Evolutionary conservation across 306 rosid genomes (phyloP), one percentile per base, ranked within the genome.

Genomic region (Fragaria vesca): DNA sequence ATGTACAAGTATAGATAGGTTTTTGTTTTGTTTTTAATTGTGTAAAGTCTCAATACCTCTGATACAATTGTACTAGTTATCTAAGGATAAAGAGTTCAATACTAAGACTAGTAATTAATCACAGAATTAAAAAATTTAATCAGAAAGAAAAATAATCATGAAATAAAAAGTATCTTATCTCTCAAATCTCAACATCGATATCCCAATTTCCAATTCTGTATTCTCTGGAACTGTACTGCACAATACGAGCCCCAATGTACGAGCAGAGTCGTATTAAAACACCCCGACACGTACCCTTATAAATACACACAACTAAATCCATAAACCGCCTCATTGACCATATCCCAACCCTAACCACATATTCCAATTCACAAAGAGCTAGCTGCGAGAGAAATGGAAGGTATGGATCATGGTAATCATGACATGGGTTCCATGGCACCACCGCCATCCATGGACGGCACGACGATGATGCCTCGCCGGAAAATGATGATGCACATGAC

Each of bases 401-500:
- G 43, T 11, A 80, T 75, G 84, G 76, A 67, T 46, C 81, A 69
- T 12, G 77, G 71, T 66, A 71, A 86, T 74, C 76, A 77, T 16
- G 75, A 69, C 50, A 83, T 69, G 83, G 71, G 63, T 15, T 46
- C n/a, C 75, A 54, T 42, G 78, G 55, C 75, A 45, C 43, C 88
- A 0, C 26, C 79, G 6, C 55, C 90, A 6, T 21, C 76, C 13
- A 67, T 58, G 66, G 62, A 76, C 6, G 78, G 72, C 60, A 61
- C 42, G 61, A 63, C 3, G 9, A 77, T 63, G 6, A 75, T 17
- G 72, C 79, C 45, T 71, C 79, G 40, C 66, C 77, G 47, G 13
- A 66, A 46, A 83, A 89, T 86, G 90, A 86, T 83, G 96, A 85
- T 82, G 91, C 98, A 95, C 89, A 92, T 95, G 98, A 85, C 90